A percentile compares a stretch with the other conserved stretches of the same genome.
These are phyloP conservation scores for Datisca glomerata DNA, from an alignment of 306 rosid species.

Conservation along the genomic window DNA sequence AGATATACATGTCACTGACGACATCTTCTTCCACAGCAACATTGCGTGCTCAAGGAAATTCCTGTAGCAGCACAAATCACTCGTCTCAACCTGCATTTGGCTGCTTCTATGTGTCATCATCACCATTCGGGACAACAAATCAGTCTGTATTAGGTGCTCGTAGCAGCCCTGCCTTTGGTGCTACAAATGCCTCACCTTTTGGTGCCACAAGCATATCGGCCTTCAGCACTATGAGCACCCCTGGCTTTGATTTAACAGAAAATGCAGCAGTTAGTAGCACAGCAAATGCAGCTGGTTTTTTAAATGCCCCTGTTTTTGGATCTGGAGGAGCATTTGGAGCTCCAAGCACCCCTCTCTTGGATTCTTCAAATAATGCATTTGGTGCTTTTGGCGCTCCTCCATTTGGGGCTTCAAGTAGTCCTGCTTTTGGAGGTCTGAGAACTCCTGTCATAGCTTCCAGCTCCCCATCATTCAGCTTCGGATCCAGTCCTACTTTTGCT, in stretches of 20 bases:
- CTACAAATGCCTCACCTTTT: background rate
- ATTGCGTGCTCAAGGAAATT: constrained; percentile 54
- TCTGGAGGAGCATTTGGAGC: constrained; percentile 32
- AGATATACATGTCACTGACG: no score
- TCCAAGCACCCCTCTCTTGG: background rate
- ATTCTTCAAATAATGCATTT: background rate
- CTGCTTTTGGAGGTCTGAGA: no score
- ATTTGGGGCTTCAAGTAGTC: no score
- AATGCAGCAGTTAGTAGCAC: constrained; percentile 47
- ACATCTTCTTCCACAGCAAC: no score
- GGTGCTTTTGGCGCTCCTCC: background rate
- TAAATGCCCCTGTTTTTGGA: constrained; percentile 32
- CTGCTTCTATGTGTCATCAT: constrained; percentile 69
- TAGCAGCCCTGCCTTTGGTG: background rate
- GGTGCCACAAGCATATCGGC: constrained; percentile 23
- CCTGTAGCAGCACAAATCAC: constrained; percentile 60
- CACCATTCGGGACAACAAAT: constrained; percentile 61
- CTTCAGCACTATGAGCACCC: constrained; percentile 48
- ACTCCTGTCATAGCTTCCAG: no score
- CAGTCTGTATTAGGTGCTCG: constrained; percentile 44
- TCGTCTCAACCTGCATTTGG: constrained; percentile 87
- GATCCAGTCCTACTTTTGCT: no score
- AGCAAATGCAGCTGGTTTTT: constrained; percentile 59
- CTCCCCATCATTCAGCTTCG: no score
- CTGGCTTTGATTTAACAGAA: constrained; percentile 37